Evolutionary conservation across 768 basidiomycete genomes (phyloP).

Genomic region (Russula sp.): DNA sequence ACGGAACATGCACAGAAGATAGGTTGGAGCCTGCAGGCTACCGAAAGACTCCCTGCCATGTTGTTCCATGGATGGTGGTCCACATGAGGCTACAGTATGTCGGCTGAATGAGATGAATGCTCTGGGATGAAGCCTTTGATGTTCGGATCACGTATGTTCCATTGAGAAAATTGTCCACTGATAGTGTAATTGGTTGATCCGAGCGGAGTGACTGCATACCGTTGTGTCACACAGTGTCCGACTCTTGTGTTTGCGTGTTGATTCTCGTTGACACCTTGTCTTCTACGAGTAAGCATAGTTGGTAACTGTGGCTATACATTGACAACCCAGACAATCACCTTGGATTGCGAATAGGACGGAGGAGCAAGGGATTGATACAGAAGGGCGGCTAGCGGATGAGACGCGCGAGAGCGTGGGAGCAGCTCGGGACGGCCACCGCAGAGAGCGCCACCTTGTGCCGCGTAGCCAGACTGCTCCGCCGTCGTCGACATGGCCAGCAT

Average conservation of each 20-base stretch:
- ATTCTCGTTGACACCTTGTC: background rate
- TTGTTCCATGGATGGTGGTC: background rate
- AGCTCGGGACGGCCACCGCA: background rate
- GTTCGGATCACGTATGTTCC: background rate
- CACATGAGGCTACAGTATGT: background rate
- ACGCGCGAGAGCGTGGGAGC: constrained; percentile 7
- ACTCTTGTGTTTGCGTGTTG: background rate
- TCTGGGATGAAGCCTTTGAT: no score
- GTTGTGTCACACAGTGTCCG: background rate
- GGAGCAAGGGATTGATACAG: no score
- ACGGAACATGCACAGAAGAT: no score
- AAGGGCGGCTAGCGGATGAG: background rate
- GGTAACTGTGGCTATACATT: background rate
- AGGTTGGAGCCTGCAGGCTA: background rate
- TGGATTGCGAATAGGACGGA: background rate
- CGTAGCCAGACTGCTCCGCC: background rate
- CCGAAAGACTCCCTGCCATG: background rate
- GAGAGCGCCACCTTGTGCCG: background rate
- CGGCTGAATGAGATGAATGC: background rate
- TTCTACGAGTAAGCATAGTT: background rate
- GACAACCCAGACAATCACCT: background rate
- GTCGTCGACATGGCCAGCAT: constrained; percentile 53
- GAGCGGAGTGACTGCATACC: background rate
- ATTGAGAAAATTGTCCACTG: background rate
- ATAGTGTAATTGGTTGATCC: background rate